These are phyloP conservation scores for Fusarium fracticaudum DNA, from an alignment of 2,329 filamentous ascomycete genomes.

Conservation along the genomic window DNA sequence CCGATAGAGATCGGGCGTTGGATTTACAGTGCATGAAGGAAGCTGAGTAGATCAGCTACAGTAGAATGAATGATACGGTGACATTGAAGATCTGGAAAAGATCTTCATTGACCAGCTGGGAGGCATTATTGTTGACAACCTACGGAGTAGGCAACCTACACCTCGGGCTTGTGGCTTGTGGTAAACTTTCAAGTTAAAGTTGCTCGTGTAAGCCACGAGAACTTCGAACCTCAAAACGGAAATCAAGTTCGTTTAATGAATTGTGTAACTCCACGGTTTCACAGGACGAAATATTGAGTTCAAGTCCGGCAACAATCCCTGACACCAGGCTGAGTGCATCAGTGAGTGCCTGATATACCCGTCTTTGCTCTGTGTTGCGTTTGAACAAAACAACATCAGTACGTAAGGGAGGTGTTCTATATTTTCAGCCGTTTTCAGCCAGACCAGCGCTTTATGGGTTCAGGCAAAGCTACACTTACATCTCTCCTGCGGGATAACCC, in stretches of 20 bases:
- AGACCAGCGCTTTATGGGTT: not conserved
- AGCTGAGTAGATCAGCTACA: constrained; percentile 8
- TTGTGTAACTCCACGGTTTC: constrained; percentile 1
- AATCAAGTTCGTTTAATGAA: constrained; percentile 16
- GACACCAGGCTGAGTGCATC: not conserved
- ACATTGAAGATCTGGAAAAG: constrained; percentile 2
- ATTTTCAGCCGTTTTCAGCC: not conserved
- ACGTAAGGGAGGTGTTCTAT: not conserved
- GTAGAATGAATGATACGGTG: constrained; percentile 5
- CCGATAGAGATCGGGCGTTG: constrained; percentile 28
- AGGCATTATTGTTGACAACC: not conserved
- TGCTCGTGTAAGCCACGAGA: not conserved
- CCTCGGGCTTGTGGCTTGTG: not conserved
- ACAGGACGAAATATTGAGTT: constrained; percentile 15
- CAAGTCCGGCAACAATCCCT: not conserved
- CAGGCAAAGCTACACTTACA: not conserved
- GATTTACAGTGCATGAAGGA: constrained; percentile 16
- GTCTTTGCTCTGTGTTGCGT: not conserved
- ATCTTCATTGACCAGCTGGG: not conserved
- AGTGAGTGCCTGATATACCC: not conserved
- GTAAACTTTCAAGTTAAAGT: not conserved
- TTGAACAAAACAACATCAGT: not conserved
- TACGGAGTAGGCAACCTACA: too few species aligned
- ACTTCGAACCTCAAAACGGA: not conserved
- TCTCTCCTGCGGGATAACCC: not conserved